Evolutionary conservation across 1,284 basidiomycete genomes (phyloP).

Genomic region (Inonotus obliquus): DNA sequence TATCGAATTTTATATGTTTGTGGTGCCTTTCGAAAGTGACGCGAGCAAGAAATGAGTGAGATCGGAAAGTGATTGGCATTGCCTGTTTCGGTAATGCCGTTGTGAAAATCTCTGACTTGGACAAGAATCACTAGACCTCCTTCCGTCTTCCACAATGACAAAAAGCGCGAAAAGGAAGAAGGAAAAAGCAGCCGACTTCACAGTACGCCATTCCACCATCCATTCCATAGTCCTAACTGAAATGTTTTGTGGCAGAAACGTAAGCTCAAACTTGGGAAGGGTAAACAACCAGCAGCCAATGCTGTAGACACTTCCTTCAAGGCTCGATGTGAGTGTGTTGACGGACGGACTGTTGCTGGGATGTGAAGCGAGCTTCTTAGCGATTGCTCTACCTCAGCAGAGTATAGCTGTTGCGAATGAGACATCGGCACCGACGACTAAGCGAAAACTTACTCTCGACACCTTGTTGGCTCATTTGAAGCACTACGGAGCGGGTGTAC

Average conservation of each 20-base stretch:
- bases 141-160: constrained; percentile 51
- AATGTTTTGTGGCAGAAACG: constrained; percentile 64
- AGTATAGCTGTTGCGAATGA: constrained; percentile 60
- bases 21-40: no score
- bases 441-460: constrained; percentile 69
- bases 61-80: neutral
- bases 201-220: constrained; percentile 41
- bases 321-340: constrained; percentile 64
- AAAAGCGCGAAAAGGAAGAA: constrained; percentile 84
- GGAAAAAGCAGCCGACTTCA: constrained; percentile 86
- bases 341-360: constrained; percentile 12
- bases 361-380: constrained; percentile 37
- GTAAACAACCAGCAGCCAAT: constrained; percentile 80
- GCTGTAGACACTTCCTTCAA: constrained; percentile 95
- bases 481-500: constrained; percentile 76
- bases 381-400: constrained; percentile 87
- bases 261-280: constrained; percentile 94
- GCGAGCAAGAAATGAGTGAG: no score
- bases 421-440: constrained; percentile 61
- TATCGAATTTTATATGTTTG: no score
- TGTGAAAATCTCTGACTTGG: neutral
- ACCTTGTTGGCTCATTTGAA: constrained; percentile 79
- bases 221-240: constrained; percentile 15
- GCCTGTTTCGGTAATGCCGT: neutral
- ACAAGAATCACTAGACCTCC: neutral